These are phyloP conservation scores for Penicillium sp. DNA, from an alignment of 2,329 filamentous ascomycete species.

Conservation along the genomic window DNA sequence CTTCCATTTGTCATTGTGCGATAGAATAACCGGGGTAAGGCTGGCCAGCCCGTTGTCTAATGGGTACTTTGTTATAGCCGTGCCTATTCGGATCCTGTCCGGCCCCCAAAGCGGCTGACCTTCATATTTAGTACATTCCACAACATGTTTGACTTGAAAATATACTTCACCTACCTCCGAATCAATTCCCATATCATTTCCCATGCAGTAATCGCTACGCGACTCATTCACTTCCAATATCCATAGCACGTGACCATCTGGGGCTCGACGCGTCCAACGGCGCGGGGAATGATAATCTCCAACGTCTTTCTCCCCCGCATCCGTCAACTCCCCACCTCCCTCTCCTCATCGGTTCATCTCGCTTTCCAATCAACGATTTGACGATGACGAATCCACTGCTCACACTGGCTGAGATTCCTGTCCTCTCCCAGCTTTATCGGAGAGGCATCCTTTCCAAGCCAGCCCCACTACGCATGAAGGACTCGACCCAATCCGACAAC, in stretches of 20 bases:
- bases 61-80: background rate
- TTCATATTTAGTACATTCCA: background rate
- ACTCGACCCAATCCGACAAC: no score
- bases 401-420: conserved; percentile 39
- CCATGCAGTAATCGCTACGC: background rate
- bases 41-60: background rate
- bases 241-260: background rate
- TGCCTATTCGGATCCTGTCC: background rate
- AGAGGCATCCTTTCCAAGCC: conserved; percentile 48
- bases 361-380: background rate
- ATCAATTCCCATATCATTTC: background rate
- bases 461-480: conserved; percentile 19
- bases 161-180: background rate
- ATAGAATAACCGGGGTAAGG: background rate
- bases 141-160: background rate
- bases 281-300: conserved; percentile 2
- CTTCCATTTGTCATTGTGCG: background rate
- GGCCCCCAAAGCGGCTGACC: background rate
- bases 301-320: background rate
- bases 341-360: background rate
- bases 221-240: background rate
- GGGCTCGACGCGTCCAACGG: background rate
- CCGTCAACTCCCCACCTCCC: background rate
- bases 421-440: conserved; percentile 64
- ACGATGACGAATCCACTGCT: conserved; percentile 24